Percentiles rank a stretch among this genome's conserved stretches.
phyloP scores from a whole-genome alignment of 2,329 filamentous ascomycete genomes.

The Alternaria panax region DNA sequence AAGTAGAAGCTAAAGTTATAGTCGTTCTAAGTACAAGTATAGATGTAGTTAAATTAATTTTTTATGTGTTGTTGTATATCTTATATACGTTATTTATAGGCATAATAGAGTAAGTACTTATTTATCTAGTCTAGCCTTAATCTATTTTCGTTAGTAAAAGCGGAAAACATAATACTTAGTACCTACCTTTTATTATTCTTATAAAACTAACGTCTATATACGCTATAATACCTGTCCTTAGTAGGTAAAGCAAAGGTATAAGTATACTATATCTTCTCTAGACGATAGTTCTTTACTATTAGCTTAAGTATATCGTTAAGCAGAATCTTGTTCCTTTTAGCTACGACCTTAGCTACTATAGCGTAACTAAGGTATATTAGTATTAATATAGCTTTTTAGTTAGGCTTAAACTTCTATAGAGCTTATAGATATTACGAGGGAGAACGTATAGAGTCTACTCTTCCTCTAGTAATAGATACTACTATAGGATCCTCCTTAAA shows the following conservation, averaged over 20 bases:
- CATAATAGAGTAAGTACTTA: conserved; percentile 1
- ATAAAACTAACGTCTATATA: not conserved
- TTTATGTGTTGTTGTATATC: not conserved
- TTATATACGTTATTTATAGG: not conserved
- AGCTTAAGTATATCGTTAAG: not conserved
- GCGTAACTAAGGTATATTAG: not conserved
- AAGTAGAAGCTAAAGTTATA: not conserved
- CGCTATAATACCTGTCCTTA: not conserved
- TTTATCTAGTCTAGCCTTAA: not conserved
- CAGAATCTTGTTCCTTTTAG: not conserved
- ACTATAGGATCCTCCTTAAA: not conserved
- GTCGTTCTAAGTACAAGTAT: not conserved
- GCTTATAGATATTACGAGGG: conserved; percentile 8
- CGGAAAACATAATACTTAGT: not conserved
- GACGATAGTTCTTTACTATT: not conserved
- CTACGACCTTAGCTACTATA: not conserved
- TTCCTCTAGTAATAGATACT: not conserved
- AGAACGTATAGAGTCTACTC: not conserved
- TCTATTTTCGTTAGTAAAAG: not conserved
- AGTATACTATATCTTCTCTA: not conserved
- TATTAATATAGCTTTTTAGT: not conserved
- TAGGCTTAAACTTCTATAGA: conserved; percentile 1
- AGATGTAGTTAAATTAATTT: not conserved
- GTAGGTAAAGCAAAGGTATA: not conserved
- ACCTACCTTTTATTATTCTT: not conserved